A percentile compares a stretch with the other conserved stretches of the same genome.
Evolutionary conservation across 179 eudicot species (phyloP).

Genomic region (Nepenthes alata): DNA sequence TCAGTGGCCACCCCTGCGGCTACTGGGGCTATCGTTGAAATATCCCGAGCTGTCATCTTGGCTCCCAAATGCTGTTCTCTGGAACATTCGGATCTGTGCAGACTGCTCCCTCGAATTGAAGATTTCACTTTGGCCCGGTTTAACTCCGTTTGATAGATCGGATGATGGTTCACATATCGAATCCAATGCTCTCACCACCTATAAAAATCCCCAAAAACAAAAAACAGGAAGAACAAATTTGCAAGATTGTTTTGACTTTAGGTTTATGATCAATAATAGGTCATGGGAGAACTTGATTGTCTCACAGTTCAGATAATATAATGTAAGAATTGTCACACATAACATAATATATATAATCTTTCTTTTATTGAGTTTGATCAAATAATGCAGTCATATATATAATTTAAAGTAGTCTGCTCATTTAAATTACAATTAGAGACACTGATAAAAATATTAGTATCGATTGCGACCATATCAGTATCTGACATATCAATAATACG

Average conservation of each 20-base stretch:
- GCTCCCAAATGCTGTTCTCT: constrained; percentile 82
- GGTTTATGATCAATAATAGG: neutral
- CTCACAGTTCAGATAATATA: neutral
- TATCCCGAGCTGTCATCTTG: constrained; percentile 60
- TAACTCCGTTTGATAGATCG: constrained; percentile 75
- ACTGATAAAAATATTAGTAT: too few species aligned
- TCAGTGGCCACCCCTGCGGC: constrained; percentile 29
- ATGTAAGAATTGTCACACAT: neutral
- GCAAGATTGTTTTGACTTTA: too few species aligned
- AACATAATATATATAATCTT: too few species aligned
- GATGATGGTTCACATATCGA: constrained; percentile 32
- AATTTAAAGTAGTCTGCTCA: too few species aligned
- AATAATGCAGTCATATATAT: too few species aligned
- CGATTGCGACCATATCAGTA: too few species aligned
- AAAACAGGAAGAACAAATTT: too few species aligned
- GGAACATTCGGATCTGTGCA: constrained; percentile 69
- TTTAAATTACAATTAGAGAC: too few species aligned
- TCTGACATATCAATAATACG: too few species aligned
- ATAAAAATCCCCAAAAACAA: neutral
- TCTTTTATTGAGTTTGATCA: too few species aligned
- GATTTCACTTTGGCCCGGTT: constrained; percentile 76
- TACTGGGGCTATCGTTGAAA: constrained; percentile 27
- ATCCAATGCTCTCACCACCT: constrained; percentile 85
- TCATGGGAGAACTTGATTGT: neutral
- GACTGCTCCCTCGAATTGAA: constrained; percentile 65